Evolutionary conservation across 345 rosid species (phyloP).

Genomic region (Toxicodendron radicans): DNA sequence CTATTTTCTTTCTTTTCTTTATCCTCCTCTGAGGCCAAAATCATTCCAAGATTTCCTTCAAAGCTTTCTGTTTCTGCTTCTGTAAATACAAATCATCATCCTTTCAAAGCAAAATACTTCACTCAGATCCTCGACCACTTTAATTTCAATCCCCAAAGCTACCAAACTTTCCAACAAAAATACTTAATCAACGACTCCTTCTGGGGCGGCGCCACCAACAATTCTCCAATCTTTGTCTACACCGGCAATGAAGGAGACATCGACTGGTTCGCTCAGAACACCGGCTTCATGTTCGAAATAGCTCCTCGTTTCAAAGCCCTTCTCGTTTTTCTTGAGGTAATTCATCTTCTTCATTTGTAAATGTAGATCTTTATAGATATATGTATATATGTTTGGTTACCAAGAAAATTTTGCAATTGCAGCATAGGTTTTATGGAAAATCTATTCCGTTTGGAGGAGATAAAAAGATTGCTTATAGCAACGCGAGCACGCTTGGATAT

Average conservation of each 20-base stretch:
- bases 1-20: slow-evolving; percentile 11
- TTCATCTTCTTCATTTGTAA: not conserved
- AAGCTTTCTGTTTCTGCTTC: not conserved
- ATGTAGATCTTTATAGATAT: too few relatives aligned
- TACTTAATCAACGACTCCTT: slow-evolving; percentile 44
- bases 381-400: too few relatives aligned
- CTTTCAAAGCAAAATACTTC: slow-evolving; percentile 42
- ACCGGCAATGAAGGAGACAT: slow-evolving; percentile 64
- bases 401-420: slow-evolving; percentile 18
- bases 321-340: slow-evolving; percentile 62
- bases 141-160: slow-evolving; percentile 49
- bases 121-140: slow-evolving; percentile 69
- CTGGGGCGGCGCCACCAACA: slow-evolving; percentile 48
- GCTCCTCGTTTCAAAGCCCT: slow-evolving; percentile 59
- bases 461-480: slow-evolving; percentile 42
- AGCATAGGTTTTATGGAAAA: slow-evolving; percentile 66
- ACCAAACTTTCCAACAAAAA: slow-evolving; percentile 50
- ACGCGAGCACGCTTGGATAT: slow-evolving; percentile 51
- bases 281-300: slow-evolving; percentile 55
- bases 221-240: slow-evolving; percentile 60
- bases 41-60: slow-evolving; percentile 33
- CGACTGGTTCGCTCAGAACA: slow-evolving; percentile 64
- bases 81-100: not conserved
- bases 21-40: slow-evolving; percentile 15
- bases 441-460: slow-evolving; percentile 59